A percentile compares a stretch with the other conserved stretches of the same genome.
These are phyloP conservation scores for Dryas alaskensis DNA, from an alignment of 306 rosid genomes.

Conservation along the genomic window DNA sequence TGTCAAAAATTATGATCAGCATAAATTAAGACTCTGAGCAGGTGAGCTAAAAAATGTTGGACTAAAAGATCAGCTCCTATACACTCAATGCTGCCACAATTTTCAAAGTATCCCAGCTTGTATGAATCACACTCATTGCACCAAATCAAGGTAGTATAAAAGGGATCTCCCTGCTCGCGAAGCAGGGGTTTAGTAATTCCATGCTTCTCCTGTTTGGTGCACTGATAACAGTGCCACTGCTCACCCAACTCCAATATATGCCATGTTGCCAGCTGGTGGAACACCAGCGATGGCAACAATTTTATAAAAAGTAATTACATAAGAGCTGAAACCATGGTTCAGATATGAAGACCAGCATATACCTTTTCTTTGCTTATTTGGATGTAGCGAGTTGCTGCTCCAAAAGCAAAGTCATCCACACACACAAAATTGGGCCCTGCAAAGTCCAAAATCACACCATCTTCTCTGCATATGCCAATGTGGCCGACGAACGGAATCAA, in stretches of 20 bases:
- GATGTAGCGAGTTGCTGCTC: conserved; percentile 74
- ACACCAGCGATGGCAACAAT: background rate
- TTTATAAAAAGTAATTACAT: background rate
- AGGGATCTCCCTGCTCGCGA: background rate
- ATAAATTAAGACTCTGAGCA: conserved; percentile 26
- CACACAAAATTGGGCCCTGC: conserved; percentile 94
- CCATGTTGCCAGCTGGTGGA: conserved; percentile 17
- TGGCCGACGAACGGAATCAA: conserved; percentile 91
- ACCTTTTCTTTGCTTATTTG: conserved; percentile 77
- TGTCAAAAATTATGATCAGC: conserved; percentile 27
- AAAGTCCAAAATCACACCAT: conserved; percentile 92
- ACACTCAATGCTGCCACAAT: conserved; percentile 14
- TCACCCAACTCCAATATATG: conserved; percentile 11
- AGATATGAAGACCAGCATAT: background rate
- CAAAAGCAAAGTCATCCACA: conserved; percentile 83
- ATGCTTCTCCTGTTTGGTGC: conserved; percentile 10
- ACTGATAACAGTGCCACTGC: background rate
- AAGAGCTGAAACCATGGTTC: conserved; percentile 3
- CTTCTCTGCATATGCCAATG: conserved; percentile 94
- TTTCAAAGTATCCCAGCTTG: conserved; percentile 5
- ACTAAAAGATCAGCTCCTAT: conserved; percentile 19
- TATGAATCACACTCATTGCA: conserved; percentile 21
- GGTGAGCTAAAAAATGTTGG: conserved; percentile 13
- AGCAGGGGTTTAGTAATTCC: background rate
- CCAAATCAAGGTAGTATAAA: conserved; percentile 20